Conservation (phyloP, 179 eudicot genomes). For the Heliamphora pulchella region DNA sequence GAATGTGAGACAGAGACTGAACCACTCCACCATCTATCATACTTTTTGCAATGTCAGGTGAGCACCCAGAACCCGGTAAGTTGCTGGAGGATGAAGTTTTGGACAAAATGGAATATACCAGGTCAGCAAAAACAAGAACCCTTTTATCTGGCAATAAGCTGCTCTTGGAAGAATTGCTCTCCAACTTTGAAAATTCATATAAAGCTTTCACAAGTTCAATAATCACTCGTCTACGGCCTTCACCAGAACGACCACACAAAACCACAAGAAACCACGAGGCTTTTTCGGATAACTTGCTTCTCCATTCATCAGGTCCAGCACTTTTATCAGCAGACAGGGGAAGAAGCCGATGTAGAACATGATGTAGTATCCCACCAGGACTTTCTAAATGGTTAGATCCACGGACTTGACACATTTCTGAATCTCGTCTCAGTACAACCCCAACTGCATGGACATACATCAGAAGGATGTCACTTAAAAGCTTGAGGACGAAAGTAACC, state of each 20-base stretch:
- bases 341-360: constrained; percentile 72
- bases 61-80: constrained; percentile 83
- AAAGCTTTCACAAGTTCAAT: constrained; percentile 85
- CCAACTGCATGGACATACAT: constrained; percentile 92
- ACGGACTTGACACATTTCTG: constrained; percentile 60
- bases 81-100: constrained; percentile 77
- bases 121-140: constrained; percentile 75
- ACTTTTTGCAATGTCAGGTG: constrained; percentile 89
- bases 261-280: constrained; percentile 98
- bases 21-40: constrained; percentile 98
- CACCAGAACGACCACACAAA: constrained; percentile 91
- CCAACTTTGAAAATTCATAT: constrained; percentile 39
- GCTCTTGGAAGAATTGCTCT: constrained; percentile 47
- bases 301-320: constrained; percentile 69
- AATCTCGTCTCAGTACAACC: constrained; percentile 75
- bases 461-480: constrained; percentile 83
- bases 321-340: constrained; percentile 54
- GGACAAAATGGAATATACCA: constrained; percentile 77
- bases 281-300: constrained; percentile 82
- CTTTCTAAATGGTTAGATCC: constrained; percentile 44
- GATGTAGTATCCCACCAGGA: constrained; percentile 75
- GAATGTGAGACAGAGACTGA: constrained; percentile 72
- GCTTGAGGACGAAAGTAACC: constrained; percentile 85
- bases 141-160: constrained; percentile 67
- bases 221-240: constrained; percentile 90